These are phyloP conservation scores for Exophiala calicioides DNA, from an alignment of 2,329 filamentous ascomycete genomes.

Conservation along the genomic window DNA sequence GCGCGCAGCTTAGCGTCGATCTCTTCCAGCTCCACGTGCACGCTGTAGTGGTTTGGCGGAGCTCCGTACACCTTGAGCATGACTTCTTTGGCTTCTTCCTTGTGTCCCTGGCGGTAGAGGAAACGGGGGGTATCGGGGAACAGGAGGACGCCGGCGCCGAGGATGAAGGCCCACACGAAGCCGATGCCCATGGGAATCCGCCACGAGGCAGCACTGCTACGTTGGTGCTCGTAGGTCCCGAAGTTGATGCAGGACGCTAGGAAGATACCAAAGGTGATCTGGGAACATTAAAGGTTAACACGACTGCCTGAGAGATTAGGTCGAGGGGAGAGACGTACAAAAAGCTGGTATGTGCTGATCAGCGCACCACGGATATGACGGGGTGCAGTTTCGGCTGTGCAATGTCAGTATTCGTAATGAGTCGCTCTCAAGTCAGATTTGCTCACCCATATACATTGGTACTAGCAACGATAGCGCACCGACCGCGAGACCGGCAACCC, in stretches of 20 bases:
- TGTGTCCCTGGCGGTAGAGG: slow-evolving; percentile 58
- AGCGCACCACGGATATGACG: slow-evolving; percentile 48
- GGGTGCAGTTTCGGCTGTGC: slow-evolving; percentile 45
- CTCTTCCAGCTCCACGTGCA: slow-evolving; percentile 58
- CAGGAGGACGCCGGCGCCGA: slow-evolving; percentile 56
- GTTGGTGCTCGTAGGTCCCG: slow-evolving; percentile 38
- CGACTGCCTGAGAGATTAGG: too few species aligned
- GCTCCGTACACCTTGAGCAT: slow-evolving; percentile 59
- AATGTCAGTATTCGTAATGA: neutral
- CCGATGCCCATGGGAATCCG: slow-evolving; percentile 57
- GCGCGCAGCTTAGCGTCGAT: slow-evolving; percentile 57
- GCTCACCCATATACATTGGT: slow-evolving; percentile 42
- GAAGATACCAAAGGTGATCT: slow-evolving; percentile 59
- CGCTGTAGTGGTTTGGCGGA: slow-evolving; percentile 55
- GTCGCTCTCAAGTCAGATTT: neutral
- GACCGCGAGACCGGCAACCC: slow-evolving; percentile 46
- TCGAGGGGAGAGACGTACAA: slow-evolving; percentile 39
- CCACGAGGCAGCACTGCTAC: slow-evolving; percentile 40
- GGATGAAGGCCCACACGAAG: slow-evolving; percentile 56
- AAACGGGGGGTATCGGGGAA: slow-evolving; percentile 60
- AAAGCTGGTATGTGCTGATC: slow-evolving; percentile 49
- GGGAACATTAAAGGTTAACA: slow-evolving; percentile 32
- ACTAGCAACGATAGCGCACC: slow-evolving; percentile 46
- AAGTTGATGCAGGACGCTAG: slow-evolving; percentile 60
- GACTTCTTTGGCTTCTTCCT: slow-evolving; percentile 52